A percentile compares a stretch with the other conserved stretches of the same genome.
Evolutionary conservation across 2,329 filamentous ascomycete species (phyloP).

Genomic region (Macrophomina tecta): DNA sequence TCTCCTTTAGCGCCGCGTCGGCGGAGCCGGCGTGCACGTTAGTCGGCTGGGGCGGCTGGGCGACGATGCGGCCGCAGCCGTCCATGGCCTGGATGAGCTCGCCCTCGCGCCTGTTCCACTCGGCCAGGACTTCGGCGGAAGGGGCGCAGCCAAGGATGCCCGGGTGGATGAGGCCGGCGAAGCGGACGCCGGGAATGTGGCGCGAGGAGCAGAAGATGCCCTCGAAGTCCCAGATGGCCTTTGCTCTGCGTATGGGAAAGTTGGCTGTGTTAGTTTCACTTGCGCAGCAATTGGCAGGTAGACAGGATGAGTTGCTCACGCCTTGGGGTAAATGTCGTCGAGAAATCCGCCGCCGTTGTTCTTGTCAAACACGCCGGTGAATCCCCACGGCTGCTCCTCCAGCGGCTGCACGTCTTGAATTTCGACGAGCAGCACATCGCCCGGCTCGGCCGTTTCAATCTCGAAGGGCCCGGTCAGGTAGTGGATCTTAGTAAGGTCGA

Average conservation of each 20-base stretch:
- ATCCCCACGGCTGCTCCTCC: conserved; percentile 85
- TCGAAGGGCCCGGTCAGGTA: conserved; percentile 92
- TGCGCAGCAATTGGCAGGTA: not conserved
- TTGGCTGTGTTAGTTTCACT: not conserved
- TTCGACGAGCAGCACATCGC: conserved; percentile 83
- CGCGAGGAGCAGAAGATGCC: conserved; percentile 82
- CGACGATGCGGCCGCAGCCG: conserved; percentile 72
- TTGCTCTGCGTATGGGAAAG: conserved; percentile 60
- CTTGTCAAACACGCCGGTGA: conserved; percentile 81
- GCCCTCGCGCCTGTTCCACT: conserved; percentile 84
- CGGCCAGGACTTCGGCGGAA: conserved; percentile 74
- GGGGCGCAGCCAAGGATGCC: conserved; percentile 91
- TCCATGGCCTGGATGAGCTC: conserved; percentile 75
- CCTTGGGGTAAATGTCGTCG: conserved; percentile 83
- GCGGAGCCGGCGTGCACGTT: conserved; percentile 76
- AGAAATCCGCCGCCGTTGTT: conserved; percentile 88
- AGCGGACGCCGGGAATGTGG: conserved; percentile 76
- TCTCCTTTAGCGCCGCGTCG: conserved; percentile 63
- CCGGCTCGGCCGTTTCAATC: conserved; percentile 81
- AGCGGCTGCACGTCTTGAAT: conserved; percentile 94
- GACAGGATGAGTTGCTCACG: conserved; percentile 57
- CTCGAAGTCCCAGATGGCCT: conserved; percentile 79
- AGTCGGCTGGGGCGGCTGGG: conserved; percentile 73
- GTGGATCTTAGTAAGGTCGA: conserved; percentile 83
- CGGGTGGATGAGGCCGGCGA: conserved; percentile 87